Base-by-base conservation (phyloP, 1,284 basidiomycete species). In the Hypsizygus ulmarius region DNA sequence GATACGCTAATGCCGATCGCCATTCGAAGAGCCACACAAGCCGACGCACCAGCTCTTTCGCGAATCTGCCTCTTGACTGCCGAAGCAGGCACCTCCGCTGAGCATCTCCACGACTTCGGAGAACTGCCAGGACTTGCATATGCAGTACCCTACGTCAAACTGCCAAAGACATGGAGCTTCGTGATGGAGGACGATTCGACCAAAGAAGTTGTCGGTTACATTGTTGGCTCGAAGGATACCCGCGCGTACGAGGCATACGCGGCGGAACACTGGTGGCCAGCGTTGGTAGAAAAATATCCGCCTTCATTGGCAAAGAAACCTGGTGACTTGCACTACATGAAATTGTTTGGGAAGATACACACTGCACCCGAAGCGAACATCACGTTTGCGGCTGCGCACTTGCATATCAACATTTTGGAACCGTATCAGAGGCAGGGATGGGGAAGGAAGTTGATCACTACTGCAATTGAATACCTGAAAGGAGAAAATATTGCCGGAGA, bases 31-130 rank as follows among this genome's bases (percentile, higher is more conserved):
- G 82, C 73, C n/a, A 73, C 69, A 29, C 67, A 71, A 47, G 64
- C 64, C 11, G 87, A 90, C 57, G 72, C 71, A 10, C 60, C 69
- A 1, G 72, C 78, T 0, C 68, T 90, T 39, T 84, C 82, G 47
- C 74, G 67, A 43, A 85, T 90, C 57, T 90, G 87, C 61, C 73
- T 90, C 33, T 71, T 86, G 47, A 90, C 87, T 2, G 84, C 75
- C 10, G 74, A 85, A 49, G 84, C 84, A 29, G 87, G 88, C 36
- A 66, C 68, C 53, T 82, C 83, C 49, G 85, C 83, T 19, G 81
- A 82, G 61, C 55, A 58, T 27, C 67, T 81, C 19, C 83, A 88
- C 66, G 75, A 78, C 27, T 75, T 74, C 55, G 68, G 67, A 14
- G 83, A 86, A 55, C 75, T 89, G 25, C 81, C 79, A 5, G 85